Percentiles rank a stretch among this genome's conserved stretches.
These are phyloP conservation scores for Paraleonurus japonicus DNA, from an alignment of 257 asterid genomes.

Conservation along the genomic window DNA sequence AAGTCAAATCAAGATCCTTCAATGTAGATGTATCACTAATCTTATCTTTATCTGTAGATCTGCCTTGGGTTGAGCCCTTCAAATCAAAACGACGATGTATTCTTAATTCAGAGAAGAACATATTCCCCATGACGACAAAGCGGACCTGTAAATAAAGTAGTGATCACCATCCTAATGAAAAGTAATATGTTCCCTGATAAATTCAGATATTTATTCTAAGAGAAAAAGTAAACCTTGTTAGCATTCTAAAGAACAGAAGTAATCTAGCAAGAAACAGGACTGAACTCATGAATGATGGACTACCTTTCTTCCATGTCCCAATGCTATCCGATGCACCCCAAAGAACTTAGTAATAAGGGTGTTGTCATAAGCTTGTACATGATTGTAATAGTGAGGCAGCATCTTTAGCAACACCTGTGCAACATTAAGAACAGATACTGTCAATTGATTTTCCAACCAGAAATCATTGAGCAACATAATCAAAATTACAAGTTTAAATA, in stretches of 20 bases:
- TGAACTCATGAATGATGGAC: constrained; percentile 14
- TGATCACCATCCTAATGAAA: constrained; percentile 11
- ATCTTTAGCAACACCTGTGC: constrained; percentile 71
- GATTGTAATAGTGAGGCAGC: constrained; percentile 82
- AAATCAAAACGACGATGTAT: constrained; percentile 95
- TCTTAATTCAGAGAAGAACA: constrained; percentile 89
- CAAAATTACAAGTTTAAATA: background rate
- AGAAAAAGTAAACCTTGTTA: background rate
- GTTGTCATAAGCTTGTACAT: constrained; percentile 80
- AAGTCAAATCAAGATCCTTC: constrained; percentile 90
- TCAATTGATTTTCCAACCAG: background rate
- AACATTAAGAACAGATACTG: constrained; percentile 25
- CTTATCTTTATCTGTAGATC: constrained; percentile 75
- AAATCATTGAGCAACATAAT: constrained; percentile 10
- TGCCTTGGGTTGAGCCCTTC: constrained; percentile 93
- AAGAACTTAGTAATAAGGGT: constrained; percentile 94
- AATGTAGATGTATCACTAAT: constrained; percentile 77
- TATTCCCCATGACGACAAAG: constrained; percentile 97
- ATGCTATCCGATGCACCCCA: constrained; percentile 75
- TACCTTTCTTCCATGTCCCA: constrained; percentile 80
- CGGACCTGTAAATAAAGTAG: constrained; percentile 67
- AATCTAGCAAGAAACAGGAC: constrained; percentile 23
- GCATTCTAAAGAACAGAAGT: constrained; percentile 9
- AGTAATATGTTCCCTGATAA: background rate
- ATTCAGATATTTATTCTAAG: background rate